A percentile compares a stretch with the other conserved stretches of the same genome.
phyloP scores from a whole-genome alignment of 2,329 filamentous ascomycete species.

The Sporothrix phasma region DNA sequence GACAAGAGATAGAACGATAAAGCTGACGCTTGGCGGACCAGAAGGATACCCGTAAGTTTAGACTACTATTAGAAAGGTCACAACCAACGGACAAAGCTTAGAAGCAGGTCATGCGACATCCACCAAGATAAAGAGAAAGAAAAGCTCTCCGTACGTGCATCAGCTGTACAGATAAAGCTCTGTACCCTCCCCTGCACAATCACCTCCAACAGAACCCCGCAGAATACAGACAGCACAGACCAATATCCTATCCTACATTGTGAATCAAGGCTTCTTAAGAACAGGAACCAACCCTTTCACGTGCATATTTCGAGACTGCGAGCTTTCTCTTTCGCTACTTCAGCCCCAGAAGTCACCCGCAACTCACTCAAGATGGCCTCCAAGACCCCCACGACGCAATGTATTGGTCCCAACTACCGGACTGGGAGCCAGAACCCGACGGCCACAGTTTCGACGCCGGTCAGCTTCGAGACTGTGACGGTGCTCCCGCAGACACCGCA shows the following conservation, averaged over 20 bases:
- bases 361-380: constrained; percentile 27
- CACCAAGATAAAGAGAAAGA: constrained; percentile 5
- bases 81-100: constrained; percentile 1
- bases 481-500: constrained; percentile 89
- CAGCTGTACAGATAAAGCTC: not conserved
- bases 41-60: not conserved
- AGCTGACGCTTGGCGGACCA: constrained; percentile 8
- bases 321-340: not conserved
- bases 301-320: not conserved
- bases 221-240: not conserved
- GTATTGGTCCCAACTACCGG: constrained; percentile 71
- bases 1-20: not conserved
- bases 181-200: not conserved
- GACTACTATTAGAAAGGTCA: not conserved
- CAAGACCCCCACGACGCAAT: constrained; percentile 42
- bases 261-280: not conserved
- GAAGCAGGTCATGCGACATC: constrained; percentile 10
- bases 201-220: not conserved
- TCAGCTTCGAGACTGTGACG: constrained; percentile 78
- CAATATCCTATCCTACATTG: not conserved
- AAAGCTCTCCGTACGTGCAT: not conserved
- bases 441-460: constrained; percentile 77
- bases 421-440: constrained; percentile 68
- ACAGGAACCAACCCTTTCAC: not conserved
- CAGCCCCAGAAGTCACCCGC: not conserved